Base-by-base conservation (phyloP, 2,329 filamentous ascomycete genomes). In the Triangularia setosa region DNA sequence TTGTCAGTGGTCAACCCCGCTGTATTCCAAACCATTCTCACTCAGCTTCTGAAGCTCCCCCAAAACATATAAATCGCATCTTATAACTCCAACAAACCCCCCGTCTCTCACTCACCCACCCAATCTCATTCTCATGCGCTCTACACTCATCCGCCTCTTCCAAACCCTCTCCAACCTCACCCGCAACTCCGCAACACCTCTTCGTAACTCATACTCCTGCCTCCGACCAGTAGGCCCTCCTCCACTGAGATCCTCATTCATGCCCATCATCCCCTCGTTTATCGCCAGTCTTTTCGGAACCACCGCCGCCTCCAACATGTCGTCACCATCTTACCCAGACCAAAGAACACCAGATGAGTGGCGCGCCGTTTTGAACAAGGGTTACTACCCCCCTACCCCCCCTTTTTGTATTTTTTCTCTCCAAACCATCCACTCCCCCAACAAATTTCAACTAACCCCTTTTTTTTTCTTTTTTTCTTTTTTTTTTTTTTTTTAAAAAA, bases 281-380 rank as follows among this genome's bases (percentile, higher is more conserved):
- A 73, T 97, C 40, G 83, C 90, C 70, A 87, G 89, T 63, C 79
- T 97, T 1, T 96, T 97, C 73, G 83, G 84, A 64, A 84, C 87
- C 62, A 88, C 84, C 52, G 80, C 83, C 24, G 79, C 81, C 90
- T 56, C 58, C 65, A 62, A 61, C 44, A 69, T 69, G 67, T 57
- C 57, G 6, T 58, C 56, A 11, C 18, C 87, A 27, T 64, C 61
- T 25, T 93, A 90, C 72, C 92, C 95, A n/a, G 86, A 95, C 60
- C 80, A 95, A 76, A 91, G 93, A 77, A 85, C 81, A 44, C 84
- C 93, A 23, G 86, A 91, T 63, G 93, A 98, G 79, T 99, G 95
- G 95, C 90, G 88, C 69, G 91, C 94, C 8, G 86, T 97, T 64
- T 81, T 99, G 61, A 93, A 82, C 70, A 80, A 80, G 72, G 77